Conservation (phyloP, 2,329 filamentous ascomycete species). For the Cladosporium sp. region DNA sequence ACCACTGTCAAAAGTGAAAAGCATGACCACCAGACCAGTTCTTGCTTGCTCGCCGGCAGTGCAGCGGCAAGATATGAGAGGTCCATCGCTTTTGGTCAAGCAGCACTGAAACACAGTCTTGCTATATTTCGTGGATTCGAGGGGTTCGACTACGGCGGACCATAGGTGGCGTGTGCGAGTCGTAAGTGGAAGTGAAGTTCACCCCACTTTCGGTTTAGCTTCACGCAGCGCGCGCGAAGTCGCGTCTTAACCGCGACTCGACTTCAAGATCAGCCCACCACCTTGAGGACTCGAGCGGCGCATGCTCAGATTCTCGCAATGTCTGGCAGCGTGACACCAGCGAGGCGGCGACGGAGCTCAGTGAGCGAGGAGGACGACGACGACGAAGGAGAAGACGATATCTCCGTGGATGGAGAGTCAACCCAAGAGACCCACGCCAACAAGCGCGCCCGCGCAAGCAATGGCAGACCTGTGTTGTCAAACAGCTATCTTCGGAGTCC, state of each 20-base stretch:
- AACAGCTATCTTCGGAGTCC: constrained; percentile 32
- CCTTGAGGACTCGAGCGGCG: no score
- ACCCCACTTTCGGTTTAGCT: not conserved
- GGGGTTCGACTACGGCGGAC: not conserved
- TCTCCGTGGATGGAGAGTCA: constrained; percentile 9
- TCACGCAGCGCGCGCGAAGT: not conserved
- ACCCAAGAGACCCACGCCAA: not conserved
- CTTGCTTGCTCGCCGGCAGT: constrained; percentile 6
- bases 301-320: not conserved
- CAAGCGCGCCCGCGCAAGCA: constrained; percentile 11
- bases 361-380: constrained; percentile 6
- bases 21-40: constrained; percentile 10
- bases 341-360: constrained; percentile 1
- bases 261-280: constrained; percentile 1
- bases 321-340: constrained; percentile 13
- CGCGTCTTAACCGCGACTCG: not conserved
- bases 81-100: not conserved
- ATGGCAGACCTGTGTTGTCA: constrained; percentile 26
- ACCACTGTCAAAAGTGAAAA: not conserved
- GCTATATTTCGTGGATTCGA: not conserved
- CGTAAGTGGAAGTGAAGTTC: not conserved
- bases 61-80: constrained; percentile 2
- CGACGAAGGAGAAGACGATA: constrained; percentile 10
- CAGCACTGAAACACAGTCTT: not conserved
- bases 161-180: not conserved